Evolutionary conservation across 257 asterid species (phyloP).

Genomic region (Salvia hispanica): DNA sequence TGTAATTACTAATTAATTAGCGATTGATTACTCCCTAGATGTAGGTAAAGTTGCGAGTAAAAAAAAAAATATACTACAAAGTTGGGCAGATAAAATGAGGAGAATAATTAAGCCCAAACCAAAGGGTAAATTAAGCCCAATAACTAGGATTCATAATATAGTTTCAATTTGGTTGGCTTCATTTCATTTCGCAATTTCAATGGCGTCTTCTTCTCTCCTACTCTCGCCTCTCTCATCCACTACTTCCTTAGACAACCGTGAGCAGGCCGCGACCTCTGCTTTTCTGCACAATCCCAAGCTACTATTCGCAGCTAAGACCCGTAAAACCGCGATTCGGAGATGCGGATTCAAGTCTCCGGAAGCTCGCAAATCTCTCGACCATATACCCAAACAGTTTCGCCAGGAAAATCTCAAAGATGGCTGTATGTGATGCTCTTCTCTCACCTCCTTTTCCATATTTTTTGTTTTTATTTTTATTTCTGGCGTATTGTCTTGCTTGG

Average conservation of each 20-base stretch:
- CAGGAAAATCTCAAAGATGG: conserved; percentile 88
- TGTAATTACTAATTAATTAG: too few species aligned
- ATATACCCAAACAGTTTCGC: conserved; percentile 82
- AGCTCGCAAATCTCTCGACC: conserved; percentile 60
- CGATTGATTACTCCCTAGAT: too few species aligned
- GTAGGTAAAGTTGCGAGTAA: too few species aligned
- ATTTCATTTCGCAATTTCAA: conserved; percentile 30
- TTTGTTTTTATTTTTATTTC: background rate
- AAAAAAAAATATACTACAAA: too few species aligned
- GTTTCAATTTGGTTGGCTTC: too few species aligned
- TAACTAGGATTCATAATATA: too few species aligned
- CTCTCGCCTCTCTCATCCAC: conserved; percentile 58
- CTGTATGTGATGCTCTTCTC: conserved; percentile 41
- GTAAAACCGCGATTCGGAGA: conserved; percentile 41
- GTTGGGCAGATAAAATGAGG: too few species aligned
- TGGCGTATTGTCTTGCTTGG: conserved; percentile 5
- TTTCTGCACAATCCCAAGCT: conserved; percentile 51
- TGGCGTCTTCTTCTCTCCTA: conserved; percentile 63
- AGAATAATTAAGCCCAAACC: too few species aligned
- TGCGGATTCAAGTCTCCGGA: conserved; percentile 54
- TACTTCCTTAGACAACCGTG: conserved; percentile 41
- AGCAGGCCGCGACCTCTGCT: conserved; percentile 33
- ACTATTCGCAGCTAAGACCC: conserved; percentile 42
- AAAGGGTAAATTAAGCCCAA: too few species aligned
- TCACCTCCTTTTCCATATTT: background rate